Base-by-base conservation (phyloP, 73 alveolate species). In the Breviolum minutum region DNA sequence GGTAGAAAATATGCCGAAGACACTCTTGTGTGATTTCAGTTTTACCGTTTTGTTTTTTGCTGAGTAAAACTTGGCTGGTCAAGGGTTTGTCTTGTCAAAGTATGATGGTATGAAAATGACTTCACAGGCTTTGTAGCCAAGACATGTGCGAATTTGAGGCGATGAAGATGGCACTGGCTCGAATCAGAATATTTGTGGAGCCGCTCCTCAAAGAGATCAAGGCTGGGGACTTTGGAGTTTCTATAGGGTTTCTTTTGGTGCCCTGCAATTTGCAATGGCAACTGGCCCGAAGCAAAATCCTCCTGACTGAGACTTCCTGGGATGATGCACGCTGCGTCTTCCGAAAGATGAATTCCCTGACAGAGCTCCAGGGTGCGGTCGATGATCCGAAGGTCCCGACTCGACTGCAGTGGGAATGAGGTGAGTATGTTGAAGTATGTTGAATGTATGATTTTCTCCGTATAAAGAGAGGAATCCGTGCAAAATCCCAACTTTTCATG, bases 131-230 rank as follows among this genome's bases (percentile, higher is more conserved):
- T 40, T 40, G 54, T 40, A 40, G 54, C 54, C 54, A 40, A 40
- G 54, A 40, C 54, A 40, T 40, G 5, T 40, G 54, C 54, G n/a
- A n/a, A n/a, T n/a, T n/a, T 26, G 83, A 87, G 96, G 96, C 96
- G 26, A 17, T 90, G 96, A 90, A 90, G 96, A 71, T 90, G 96
- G 96, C 96, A 9, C 61, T 90, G 63, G 96, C 96, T 63, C 96
- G 96, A 63, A 27, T 90, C 61, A 85, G 87, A 9, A 69, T 90
- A 87, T 71, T 90, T 32, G 87, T 90, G 29, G 87, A 90, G 76
- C 96, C 96, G 8, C 63, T 69, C 16, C 66, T 90, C 69, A 69
- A 40, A 22, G 74, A 90, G 30, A 40, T 70, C 64, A 74, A 90
- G 96, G 96, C 87, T 16, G 32, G 66, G 7, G 54, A 40, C n/a